These are phyloP conservation scores for Volvox reticuliferus DNA, from an alignment of 139 green algal species.

Conservation along the genomic window DNA sequence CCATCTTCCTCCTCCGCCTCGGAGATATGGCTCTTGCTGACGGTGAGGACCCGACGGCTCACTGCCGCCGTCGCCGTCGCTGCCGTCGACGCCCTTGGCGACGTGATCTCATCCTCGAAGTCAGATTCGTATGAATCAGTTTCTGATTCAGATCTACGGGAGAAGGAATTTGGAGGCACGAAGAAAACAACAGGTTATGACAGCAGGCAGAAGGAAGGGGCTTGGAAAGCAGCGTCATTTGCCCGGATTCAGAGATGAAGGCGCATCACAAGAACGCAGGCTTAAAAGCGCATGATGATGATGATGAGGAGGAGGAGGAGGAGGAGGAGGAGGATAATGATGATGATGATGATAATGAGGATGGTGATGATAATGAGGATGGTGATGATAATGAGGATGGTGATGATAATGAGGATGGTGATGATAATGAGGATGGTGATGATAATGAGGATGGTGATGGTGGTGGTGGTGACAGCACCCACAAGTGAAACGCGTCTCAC, in stretches of 20 bases:
- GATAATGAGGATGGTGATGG: neutral
- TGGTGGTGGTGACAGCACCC: neutral
- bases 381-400: neutral
- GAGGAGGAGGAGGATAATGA: too few species aligned
- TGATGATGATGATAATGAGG: neutral
- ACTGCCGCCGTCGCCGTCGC: neutral
- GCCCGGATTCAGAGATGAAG: too few species aligned
- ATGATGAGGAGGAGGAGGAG: too few species aligned
- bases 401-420: too few species aligned
- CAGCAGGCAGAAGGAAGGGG: too few species aligned
- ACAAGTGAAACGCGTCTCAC: too few species aligned
- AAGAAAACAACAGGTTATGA: too few species aligned
- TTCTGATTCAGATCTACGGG: neutral
- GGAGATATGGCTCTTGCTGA: neutral
- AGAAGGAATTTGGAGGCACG: too few species aligned
- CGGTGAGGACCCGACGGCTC: neutral
- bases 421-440: neutral
- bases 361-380: neutral
- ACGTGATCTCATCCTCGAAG: slow-evolving; percentile 17
- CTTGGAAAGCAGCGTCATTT: too few species aligned
- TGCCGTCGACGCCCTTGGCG: neutral
- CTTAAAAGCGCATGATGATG: too few species aligned
- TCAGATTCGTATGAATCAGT: neutral
- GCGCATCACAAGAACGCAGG: too few species aligned
- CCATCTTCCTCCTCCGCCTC: slow-evolving; percentile 14